Evolutionary conservation across 2,329 filamentous ascomycete species (phyloP).

Genomic region (Fusarium sp.): DNA sequence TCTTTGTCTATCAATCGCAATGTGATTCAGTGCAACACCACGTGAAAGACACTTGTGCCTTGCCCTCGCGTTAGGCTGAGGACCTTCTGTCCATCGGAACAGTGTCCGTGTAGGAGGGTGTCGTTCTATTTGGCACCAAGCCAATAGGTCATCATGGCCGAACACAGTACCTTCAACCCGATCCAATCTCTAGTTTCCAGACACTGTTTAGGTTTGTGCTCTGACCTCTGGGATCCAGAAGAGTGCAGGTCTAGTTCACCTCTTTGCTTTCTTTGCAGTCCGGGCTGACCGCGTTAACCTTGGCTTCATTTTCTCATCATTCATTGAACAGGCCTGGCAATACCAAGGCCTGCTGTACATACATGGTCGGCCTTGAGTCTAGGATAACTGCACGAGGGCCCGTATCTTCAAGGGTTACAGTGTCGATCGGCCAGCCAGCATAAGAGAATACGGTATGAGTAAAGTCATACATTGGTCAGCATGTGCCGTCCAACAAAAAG

Average conservation of each 20-base stretch:
- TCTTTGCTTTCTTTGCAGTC: conserved; percentile 1
- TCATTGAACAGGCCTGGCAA: not conserved
- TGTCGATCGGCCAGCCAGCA: conserved; percentile 28
- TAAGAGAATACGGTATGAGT: conserved; percentile 22
- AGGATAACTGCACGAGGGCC: conserved; percentile 4
- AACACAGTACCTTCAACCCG: conserved; percentile 14
- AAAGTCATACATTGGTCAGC: conserved; percentile 34
- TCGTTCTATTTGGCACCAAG: conserved; percentile 32
- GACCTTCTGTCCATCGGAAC: conserved; percentile 18
- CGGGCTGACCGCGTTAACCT: conserved; percentile 8
- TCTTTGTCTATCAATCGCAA: conserved; percentile 1
- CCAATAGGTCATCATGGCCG: conserved; percentile 18
- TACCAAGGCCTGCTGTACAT: not conserved
- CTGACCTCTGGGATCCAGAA: conserved; percentile 20
- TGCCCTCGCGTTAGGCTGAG: conserved; percentile 19
- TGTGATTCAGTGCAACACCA: conserved; percentile 16
- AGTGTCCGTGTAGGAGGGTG: conserved; percentile 26
- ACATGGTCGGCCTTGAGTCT: not conserved
- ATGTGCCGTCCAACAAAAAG: conserved; percentile 19
- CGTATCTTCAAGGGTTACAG: conserved; percentile 24
- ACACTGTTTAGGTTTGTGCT: conserved; percentile 32
- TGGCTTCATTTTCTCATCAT: not conserved
- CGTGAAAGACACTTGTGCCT: conserved; percentile 33
- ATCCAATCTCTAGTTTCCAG: conserved; percentile 23
- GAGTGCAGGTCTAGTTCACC: not conserved